Evolutionary conservation across 1,139 yeast genomes (phyloP), one percentile per base, ranked within the genome.

Genomic region (Groenewaldozyma sp.): DNA sequence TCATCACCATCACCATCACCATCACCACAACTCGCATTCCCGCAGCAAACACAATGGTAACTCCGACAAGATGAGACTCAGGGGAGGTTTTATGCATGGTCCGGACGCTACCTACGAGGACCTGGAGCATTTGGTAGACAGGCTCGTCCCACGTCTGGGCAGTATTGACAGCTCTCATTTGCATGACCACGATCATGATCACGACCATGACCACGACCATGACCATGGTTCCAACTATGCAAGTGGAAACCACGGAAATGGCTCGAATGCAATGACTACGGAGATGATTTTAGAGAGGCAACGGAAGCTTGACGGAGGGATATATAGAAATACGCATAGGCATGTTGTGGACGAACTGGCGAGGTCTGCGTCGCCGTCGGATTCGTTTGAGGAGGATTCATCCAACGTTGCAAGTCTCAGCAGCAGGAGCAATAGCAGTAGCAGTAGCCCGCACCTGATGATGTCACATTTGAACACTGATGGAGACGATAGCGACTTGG

Each of bases 1-100:
- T 27, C 31, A 27, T 18, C 33, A 14, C 11, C 20, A 29, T n/a
- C 33, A 29, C 22, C 33, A 29, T 21, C 33, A 29, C n/a, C 33
- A 18, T 14, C 22, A 29, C 11, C 33, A 29, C 17, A 21, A 18
- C 19, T 9, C 33, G 9, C 22, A 29, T 18, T 29, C 7, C 26
- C 10, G 26, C 10, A 22, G 11, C 11, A 7, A 22, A 7, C 26
- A 22, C 11, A 7, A 22, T 22, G 11, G 26, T 11, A 22, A 22
- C 11, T 7, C 7, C 11, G 26, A 22, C 10, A 7, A 22, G 26
- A 22, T 7, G 26, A 11, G 10, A 7, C 11, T 22, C 10, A 22
- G 11, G 11, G 26, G 26, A 7, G 26, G 26, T 7, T 22, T 22
- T 22, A 22, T 22, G 26, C 26, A 22, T 11, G 26, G 26, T 7